Evolutionary conservation across 2,329 filamentous ascomycete species (phyloP).

Genomic region (Albophoma yamanashiensis): DNA sequence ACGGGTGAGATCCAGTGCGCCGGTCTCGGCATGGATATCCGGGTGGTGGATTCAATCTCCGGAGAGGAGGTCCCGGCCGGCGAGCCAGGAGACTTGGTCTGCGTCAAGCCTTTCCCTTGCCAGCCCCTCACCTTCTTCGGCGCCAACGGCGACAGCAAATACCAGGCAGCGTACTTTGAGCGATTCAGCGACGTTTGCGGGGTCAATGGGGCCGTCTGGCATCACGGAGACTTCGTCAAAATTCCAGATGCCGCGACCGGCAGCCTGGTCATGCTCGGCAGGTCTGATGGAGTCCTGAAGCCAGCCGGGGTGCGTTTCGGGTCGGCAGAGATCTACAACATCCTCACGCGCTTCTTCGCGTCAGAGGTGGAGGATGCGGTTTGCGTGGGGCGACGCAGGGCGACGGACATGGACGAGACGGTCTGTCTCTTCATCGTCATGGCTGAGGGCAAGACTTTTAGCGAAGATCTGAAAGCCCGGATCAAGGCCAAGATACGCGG

Average conservation of each 20-base stretch:
- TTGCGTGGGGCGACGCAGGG: conserved; percentile 68
- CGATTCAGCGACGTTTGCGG: conserved; percentile 48
- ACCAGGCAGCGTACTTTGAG: conserved; percentile 79
- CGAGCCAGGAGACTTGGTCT: conserved; percentile 80
- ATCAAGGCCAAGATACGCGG: conserved; percentile 61
- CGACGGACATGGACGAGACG: conserved; percentile 68
- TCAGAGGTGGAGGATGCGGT: conserved; percentile 73
- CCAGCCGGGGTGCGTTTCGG: conserved; percentile 87
- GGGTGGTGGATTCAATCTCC: conserved; percentile 45
- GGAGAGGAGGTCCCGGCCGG: conserved; percentile 46
- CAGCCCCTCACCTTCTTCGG: conserved; percentile 90
- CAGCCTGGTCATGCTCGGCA: conserved; percentile 80
- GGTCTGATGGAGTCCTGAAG: conserved; percentile 88
- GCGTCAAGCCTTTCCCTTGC: conserved; percentile 75
- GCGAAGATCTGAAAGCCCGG: conserved; percentile 44
- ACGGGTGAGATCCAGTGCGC: conserved; percentile 68
- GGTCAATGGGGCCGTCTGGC: conserved; percentile 53
- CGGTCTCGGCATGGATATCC: conserved; percentile 70
- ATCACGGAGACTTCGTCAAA: conserved; percentile 85
- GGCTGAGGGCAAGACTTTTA: conserved; percentile 45
- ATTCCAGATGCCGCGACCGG: conserved; percentile 57
- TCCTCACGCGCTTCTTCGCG: conserved; percentile 76
- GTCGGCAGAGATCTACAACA: conserved; percentile 90
- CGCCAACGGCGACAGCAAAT: conserved; percentile 52
- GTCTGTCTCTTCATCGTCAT: conserved; percentile 86